A percentile compares a stretch with the other conserved stretches of the same genome.
phyloP scores from a whole-genome alignment of 2,329 filamentous ascomycete species.

The Penicillium sp. region DNA sequence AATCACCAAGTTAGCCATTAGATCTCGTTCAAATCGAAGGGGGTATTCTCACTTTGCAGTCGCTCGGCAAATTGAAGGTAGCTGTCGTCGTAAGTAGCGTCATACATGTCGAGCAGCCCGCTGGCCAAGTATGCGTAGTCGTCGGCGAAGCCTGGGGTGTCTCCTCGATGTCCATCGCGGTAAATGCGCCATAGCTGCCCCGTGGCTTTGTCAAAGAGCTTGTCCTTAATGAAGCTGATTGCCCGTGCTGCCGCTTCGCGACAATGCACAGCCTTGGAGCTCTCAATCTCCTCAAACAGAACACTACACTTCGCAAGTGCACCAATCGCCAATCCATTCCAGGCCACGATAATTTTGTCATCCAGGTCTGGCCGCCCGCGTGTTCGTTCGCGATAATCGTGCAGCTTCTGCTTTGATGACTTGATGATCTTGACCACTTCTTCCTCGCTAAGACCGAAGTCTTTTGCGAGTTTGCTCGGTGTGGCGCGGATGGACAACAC shows the following conservation, averaged over 20 bases:
- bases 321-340: conserved; percentile 86
- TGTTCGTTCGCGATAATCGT: conserved; percentile 69
- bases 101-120: conserved; percentile 80
- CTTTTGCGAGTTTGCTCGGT: conserved; percentile 66
- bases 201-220: conserved; percentile 67
- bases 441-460: conserved; percentile 70
- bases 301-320: conserved; percentile 75
- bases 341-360: conserved; percentile 81
- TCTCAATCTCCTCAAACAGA: conserved; percentile 62
- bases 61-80: conserved; percentile 79
- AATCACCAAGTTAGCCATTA: conserved; percentile 4
- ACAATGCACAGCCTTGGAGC: conserved; percentile 60
- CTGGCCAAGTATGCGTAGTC: conserved; percentile 90
- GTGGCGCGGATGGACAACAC: conserved; percentile 73
- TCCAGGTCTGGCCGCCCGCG: conserved; percentile 77
- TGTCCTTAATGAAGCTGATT: conserved; percentile 68
- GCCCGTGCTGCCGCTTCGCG: conserved; percentile 66
- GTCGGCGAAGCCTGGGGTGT: conserved; percentile 77
- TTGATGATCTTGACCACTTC: conserved; percentile 69
- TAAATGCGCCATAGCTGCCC: conserved; percentile 73
- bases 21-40: neutral
- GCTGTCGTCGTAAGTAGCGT: conserved; percentile 72
- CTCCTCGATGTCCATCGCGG: conserved; percentile 62
- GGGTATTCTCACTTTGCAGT: conserved; percentile 64
- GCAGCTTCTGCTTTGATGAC: conserved; percentile 66